These are phyloP conservation scores for Pseudonitzschia pungens DNA, from an alignment of 108 stramenopile species.

Conservation along the genomic window DNA sequence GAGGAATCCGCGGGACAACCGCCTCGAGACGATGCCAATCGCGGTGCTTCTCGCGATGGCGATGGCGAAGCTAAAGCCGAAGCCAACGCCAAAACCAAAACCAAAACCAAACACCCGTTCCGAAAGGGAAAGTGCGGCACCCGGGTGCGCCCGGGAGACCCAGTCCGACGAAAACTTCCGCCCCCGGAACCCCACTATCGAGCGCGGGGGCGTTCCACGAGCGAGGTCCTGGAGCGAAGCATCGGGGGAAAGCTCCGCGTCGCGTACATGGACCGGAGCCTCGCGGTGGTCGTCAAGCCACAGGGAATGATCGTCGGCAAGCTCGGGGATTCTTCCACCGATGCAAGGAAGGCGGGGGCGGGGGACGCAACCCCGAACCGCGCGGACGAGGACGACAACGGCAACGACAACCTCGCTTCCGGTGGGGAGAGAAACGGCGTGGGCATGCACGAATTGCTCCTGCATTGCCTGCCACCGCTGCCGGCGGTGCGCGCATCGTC, in stretches of 20 bases:
- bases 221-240: not conserved
- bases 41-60: too few relatives aligned
- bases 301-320: conserved; percentile 4
- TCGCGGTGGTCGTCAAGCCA: not conserved
- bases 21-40: not conserved
- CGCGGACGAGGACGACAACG: not conserved
- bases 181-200: not conserved
- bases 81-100: not conserved
- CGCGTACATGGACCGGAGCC: not conserved
- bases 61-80: not conserved
- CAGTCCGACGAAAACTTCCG: not conserved
- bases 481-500: too few relatives aligned
- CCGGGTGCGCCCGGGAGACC: not conserved
- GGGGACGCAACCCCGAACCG: too few relatives aligned
- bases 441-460: conserved; percentile 2
- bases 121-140: conserved; percentile 11
- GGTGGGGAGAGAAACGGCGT: not conserved
- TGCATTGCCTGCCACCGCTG: not conserved
- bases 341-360: too few relatives aligned
- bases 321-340: not conserved
- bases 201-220: not conserved
- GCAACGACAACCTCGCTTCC: not conserved
- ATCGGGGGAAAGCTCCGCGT: conserved; percentile 7
- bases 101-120: not conserved
- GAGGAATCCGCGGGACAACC: not conserved